Percentiles rank a stretch among this genome's conserved stretches.
phyloP scores from a whole-genome alignment of 2,329 filamentous ascomycete species.

The Stromatinia cepivora region DNA sequence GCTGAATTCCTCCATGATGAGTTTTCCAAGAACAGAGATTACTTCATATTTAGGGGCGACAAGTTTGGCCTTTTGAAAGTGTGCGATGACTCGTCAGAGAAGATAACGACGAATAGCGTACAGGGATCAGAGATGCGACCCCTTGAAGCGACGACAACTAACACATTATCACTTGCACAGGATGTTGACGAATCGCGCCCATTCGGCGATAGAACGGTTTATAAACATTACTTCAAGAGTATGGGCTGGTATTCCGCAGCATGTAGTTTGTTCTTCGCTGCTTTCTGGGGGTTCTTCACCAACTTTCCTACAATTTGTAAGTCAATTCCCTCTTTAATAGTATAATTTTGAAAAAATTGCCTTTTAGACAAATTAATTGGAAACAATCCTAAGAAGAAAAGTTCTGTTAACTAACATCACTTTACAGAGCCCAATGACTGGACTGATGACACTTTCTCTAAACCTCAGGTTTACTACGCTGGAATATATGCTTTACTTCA shows the following conservation, averaged over 20 bases:
- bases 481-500: slow-evolving; percentile 39
- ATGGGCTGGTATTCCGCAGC: slow-evolving; percentile 28
- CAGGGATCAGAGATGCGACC: background rate
- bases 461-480: slow-evolving; percentile 33
- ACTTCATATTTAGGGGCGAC: slow-evolving; percentile 24
- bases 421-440: slow-evolving; percentile 34
- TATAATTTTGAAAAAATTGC: background rate
- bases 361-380: background rate
- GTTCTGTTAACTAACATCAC: slow-evolving; percentile 21
- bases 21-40: slow-evolving; percentile 23
- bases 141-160: background rate
- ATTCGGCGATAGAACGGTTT: slow-evolving; percentile 30
- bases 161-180: slow-evolving; percentile 25
- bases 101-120: slow-evolving; percentile 1
- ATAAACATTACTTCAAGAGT: slow-evolving; percentile 30
- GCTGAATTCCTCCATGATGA: slow-evolving; percentile 24
- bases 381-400: background rate
- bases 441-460: slow-evolving; percentile 31
- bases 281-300: slow-evolving; percentile 34
- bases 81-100: slow-evolving; percentile 20
- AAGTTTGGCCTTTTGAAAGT: slow-evolving; percentile 31
- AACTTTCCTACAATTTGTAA: slow-evolving; percentile 38
- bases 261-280: slow-evolving; percentile 27
- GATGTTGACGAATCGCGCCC: slow-evolving; percentile 37
- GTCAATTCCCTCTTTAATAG: slow-evolving; percentile 12